These are phyloP conservation scores for Dactylellina sp. DNA, from an alignment of 2,329 filamentous ascomycete genomes.

Conservation along the genomic window DNA sequence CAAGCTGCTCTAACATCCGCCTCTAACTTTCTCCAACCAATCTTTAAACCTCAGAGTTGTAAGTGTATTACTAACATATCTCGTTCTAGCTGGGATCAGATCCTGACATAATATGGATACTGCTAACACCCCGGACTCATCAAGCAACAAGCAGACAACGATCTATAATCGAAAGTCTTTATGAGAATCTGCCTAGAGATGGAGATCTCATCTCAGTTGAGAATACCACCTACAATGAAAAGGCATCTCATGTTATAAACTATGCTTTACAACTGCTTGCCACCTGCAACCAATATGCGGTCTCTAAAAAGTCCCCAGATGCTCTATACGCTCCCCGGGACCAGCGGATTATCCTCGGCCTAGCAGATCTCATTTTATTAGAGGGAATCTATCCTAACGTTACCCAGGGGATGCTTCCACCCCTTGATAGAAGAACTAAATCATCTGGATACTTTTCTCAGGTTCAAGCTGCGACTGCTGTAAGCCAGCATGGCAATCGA, in stretches of 20 bases:
- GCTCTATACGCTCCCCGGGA: conserved; percentile 55
- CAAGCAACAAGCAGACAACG: conserved; percentile 42
- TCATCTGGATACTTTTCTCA: conserved; percentile 54
- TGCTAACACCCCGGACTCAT: conserved; percentile 38
- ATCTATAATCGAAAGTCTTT: conserved; percentile 46
- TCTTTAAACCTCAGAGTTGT: conserved; percentile 51
- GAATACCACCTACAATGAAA: conserved; percentile 8
- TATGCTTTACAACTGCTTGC: conserved; percentile 29
- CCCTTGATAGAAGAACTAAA: conserved; percentile 48
- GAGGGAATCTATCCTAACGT: conserved; percentile 60
- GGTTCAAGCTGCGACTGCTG: conserved; percentile 24
- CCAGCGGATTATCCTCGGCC: conserved; percentile 57
- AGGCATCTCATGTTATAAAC: conserved; percentile 30
- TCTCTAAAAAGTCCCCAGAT: conserved; percentile 42
- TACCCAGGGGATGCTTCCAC: conserved; percentile 56
- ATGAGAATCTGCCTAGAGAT: conserved; percentile 32
- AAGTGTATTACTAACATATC: not conserved
- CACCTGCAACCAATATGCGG: conserved; percentile 24
- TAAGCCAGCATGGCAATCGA: conserved; percentile 5
- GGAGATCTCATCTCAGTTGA: not conserved
- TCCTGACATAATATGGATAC: too few species aligned
- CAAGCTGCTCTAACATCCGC: conserved; percentile 38
- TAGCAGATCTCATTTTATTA: conserved; percentile 59
- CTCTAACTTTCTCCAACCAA: conserved; percentile 44
- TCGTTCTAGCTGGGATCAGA: not conserved